Evolutionary conservation across 495 filamentous ascomycete genomes (phyloP).

Genomic region (Thermothielavioides terrestris): DNA sequence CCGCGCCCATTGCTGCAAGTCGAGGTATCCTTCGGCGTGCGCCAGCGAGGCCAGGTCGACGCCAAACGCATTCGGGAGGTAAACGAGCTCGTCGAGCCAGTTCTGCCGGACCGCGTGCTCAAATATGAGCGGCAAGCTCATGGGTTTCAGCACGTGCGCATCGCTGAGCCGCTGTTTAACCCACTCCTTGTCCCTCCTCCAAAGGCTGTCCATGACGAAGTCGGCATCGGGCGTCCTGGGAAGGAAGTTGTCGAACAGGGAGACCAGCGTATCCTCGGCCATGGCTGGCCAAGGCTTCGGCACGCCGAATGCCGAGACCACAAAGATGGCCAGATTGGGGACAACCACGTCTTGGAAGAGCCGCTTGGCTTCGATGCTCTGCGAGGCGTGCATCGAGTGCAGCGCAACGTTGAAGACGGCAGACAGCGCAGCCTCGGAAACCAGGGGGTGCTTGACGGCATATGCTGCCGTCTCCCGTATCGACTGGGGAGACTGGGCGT

Average conservation of each 20-base stretch:
- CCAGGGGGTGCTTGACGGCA: constrained; percentile 75
- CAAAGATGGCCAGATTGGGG: constrained; percentile 62
- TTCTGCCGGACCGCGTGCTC: constrained; percentile 67
- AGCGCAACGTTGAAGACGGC: constrained; percentile 72
- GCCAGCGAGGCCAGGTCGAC: constrained; percentile 83
- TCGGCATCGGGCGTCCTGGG: constrained; percentile 51
- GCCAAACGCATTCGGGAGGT: constrained; percentile 67
- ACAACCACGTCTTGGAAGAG: constrained; percentile 61
- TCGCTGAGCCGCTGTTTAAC: constrained; percentile 70
- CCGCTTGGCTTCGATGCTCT: constrained; percentile 55
- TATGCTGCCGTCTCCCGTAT: constrained; percentile 62
- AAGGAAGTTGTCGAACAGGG: constrained; percentile 45
- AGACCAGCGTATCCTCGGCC: constrained; percentile 46
- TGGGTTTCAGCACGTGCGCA: constrained; percentile 64
- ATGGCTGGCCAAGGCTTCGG: constrained; percentile 47
- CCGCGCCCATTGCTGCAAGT: constrained; percentile 74
- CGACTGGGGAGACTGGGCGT: constrained; percentile 58
- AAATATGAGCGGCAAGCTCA: constrained; percentile 68
- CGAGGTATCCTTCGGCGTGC: constrained; percentile 71
- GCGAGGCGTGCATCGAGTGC: constrained; percentile 54
- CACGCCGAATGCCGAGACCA: constrained; percentile 65
- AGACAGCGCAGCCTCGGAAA: constrained; percentile 77
- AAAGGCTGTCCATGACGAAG: constrained; percentile 80
- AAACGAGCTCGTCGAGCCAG: constrained; percentile 75
- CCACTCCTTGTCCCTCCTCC: constrained; percentile 80